Base-by-base conservation (phyloP, 2,329 filamentous ascomycete species). In the Neopestalotiopsis sp. region DNA sequence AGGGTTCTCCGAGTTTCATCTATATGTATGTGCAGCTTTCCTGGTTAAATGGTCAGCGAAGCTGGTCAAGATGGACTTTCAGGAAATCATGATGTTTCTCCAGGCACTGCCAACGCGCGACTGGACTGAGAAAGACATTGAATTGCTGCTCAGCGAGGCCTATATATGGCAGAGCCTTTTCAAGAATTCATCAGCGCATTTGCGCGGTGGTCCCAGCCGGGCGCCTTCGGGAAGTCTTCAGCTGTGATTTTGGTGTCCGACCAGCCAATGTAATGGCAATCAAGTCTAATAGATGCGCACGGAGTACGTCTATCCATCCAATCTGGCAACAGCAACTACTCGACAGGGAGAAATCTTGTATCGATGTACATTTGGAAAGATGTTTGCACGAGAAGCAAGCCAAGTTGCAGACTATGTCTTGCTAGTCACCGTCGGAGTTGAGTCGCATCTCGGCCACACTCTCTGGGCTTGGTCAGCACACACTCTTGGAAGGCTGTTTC, bases 61-160 rank as follows among this genome's bases (percentile, higher is more conserved):
- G 79, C 87, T 99, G 61, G 88, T 95, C 70, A 96, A 94, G 80
- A 98, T 98, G 95, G 96, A 99, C 79, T 98, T 98, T 73, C 88
- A 98, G 83, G 95, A 98, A 80, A 92, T 97, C 70, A 98, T 99
- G 95, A 99, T 99, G 95, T 99, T 99, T 78, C 84, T 99, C 67
- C 96, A 99, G 82, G 93, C 94, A 59, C 84, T 99, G 68, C 96
- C 97, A 3, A 99, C 97, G 6, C 92, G 92, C 74, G 89, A 92
- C 67, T 99, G 96, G 96, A 98, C 94, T 1, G 96, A 98, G 79
- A 98, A 98, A 83, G 96, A 99, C 77, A 97, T 99, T 75, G 96
- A 98, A 80, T 87, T 99, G 69, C 85, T 99, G 67, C 86, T 99
- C 58, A 98, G 94, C 78, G 96, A 99, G 83, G 96, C 96, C 3